Evolutionary conservation across 2,329 filamentous ascomycete species (phyloP).

Genomic region (Stagonosporopsis tanaceti): DNA sequence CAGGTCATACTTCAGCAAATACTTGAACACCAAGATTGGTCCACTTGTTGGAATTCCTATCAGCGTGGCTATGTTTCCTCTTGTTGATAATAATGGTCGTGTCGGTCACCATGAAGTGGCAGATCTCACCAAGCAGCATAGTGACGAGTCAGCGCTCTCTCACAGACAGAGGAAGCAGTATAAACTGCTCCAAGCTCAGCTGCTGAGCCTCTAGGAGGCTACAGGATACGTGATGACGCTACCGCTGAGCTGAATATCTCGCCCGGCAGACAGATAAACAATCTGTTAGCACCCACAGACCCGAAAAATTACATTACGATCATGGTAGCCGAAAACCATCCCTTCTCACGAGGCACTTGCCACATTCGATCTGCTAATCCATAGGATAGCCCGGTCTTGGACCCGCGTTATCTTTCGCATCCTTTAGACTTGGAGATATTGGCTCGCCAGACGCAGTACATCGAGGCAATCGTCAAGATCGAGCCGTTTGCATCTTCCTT

Average conservation of each 20-base stretch:
- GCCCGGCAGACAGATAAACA: conserved; percentile 19
- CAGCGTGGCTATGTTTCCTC: conserved; percentile 36
- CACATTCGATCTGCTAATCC: conserved; percentile 50
- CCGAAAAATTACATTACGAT: conserved; percentile 38
- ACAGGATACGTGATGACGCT: conserved; percentile 15
- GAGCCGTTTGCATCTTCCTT: conserved; percentile 39
- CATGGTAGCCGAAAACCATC: conserved; percentile 37
- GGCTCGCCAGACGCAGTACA: conserved; percentile 42
- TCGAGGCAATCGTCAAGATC: conserved; percentile 39
- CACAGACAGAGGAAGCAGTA: conserved; percentile 10
- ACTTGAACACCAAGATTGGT: conserved; percentile 29
- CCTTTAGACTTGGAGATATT: conserved; percentile 53
- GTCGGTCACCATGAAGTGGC: conserved; percentile 2
- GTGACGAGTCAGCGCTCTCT: neutral
- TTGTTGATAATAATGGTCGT: conserved; percentile 29
- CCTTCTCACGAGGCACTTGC: conserved; percentile 52
- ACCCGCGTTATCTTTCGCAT: conserved; percentile 53
- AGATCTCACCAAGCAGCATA: neutral
- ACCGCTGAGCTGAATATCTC: conserved; percentile 20
- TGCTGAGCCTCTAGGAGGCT: conserved; percentile 4
- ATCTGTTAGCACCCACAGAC: conserved; percentile 22
- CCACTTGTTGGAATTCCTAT: conserved; percentile 30
- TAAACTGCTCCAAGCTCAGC: conserved; percentile 7
- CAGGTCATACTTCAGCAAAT: conserved; percentile 24
- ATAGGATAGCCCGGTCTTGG: conserved; percentile 45